These are phyloP conservation scores for Fusarium sp. DNA, from an alignment of 2,329 filamentous ascomycete genomes.

Conservation along the genomic window DNA sequence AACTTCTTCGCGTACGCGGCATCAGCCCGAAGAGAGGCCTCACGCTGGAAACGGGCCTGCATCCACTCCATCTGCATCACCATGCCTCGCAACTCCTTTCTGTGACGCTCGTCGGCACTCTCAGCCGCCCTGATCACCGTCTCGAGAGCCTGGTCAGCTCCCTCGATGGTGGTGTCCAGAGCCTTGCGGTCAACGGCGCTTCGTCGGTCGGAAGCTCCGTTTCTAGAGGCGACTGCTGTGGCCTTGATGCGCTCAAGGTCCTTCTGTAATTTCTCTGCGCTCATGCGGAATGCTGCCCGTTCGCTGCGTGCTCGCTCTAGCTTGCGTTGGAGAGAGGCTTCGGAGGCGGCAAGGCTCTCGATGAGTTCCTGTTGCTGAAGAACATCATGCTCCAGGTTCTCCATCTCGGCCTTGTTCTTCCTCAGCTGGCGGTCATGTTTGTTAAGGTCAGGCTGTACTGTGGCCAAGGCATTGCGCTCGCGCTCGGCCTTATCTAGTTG, in stretches of 20 bases:
- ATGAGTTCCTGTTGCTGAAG: conserved; percentile 74
- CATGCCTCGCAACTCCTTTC: conserved; percentile 81
- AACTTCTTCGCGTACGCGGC: conserved; percentile 89
- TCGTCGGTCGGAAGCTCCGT: conserved; percentile 13
- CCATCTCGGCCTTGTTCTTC: conserved; percentile 69
- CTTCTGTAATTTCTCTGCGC: conserved; percentile 63
- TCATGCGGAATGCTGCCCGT: conserved; percentile 63
- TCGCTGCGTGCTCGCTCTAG: conserved; percentile 76
- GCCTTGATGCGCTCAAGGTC: conserved; percentile 59
- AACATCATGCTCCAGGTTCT: conserved; percentile 78
- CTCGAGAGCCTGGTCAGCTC: conserved; percentile 63
- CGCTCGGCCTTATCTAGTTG: conserved; percentile 62
- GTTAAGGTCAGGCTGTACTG: conserved; percentile 51
- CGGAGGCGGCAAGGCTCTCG: conserved; percentile 63
- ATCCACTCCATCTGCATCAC: conserved; percentile 92
- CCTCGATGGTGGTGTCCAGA: conserved; percentile 46
- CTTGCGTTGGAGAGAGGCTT: conserved; percentile 70
- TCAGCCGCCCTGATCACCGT: conserved; percentile 67
- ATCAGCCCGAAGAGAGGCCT: conserved; percentile 81
- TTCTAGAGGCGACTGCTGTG: conserved; percentile 46
- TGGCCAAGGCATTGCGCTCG: conserved; percentile 52
- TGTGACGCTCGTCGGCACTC: conserved; percentile 73
- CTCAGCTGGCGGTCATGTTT: conserved; percentile 69
- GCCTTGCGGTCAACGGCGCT: conserved; percentile 35
- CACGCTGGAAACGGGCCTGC: conserved; percentile 80